Percentiles rank a stretch among this genome's conserved stretches.
Evolutionary conservation across 441 rosid genomes (phyloP).

Genomic region (Euphorbia corollata): DNA sequence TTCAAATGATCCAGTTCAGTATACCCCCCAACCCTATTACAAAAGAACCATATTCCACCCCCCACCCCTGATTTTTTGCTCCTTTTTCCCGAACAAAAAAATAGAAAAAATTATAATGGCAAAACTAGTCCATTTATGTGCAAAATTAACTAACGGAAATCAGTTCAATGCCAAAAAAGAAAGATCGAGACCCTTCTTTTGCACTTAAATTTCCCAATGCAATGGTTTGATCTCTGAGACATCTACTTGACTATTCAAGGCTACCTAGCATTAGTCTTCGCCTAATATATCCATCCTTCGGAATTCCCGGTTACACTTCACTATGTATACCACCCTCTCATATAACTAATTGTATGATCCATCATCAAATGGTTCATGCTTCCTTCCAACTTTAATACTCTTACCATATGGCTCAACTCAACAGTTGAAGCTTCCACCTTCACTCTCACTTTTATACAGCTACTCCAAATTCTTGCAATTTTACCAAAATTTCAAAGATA

Average conservation of each 20-base stretch:
- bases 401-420: conserved; percentile 12
- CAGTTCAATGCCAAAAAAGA: background rate
- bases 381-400: conserved; percentile 7
- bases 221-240: conserved; percentile 23
- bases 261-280: conserved; percentile 32
- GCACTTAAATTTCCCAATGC: too few species aligned
- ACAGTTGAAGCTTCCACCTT: conserved; percentile 11
- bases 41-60: conserved; percentile 15
- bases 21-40: conserved; percentile 35
- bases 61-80: conserved; percentile 15
- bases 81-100: background rate
- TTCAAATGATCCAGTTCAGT: conserved; percentile 27
- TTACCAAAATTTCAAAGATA: conserved; percentile 40
- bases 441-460: background rate
- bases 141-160: background rate
- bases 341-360: background rate
- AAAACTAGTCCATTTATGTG: conserved; percentile 14
- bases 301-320: too few species aligned
- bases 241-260: conserved; percentile 25
- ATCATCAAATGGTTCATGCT: conserved; percentile 23
- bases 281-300: too few species aligned
- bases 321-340: conserved; percentile 12
- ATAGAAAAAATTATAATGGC: conserved; percentile 21
- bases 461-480: background rate
- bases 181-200: too few species aligned